Evolutionary conservation across 371 early-diverging fungal species (phyloP).

Genomic region (Mucor lusitanicus): DNA sequence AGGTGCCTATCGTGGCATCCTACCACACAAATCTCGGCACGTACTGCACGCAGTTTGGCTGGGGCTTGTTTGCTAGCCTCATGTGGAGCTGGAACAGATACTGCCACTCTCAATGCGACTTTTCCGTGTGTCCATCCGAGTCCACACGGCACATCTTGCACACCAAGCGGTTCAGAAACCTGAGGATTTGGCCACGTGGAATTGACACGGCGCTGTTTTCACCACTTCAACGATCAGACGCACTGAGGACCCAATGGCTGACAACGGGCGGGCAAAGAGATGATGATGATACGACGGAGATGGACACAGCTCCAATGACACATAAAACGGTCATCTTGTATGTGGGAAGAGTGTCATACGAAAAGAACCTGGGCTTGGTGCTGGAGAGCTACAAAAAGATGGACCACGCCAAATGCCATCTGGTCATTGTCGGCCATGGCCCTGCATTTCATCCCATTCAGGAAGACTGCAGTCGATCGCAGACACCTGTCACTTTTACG

Average conservation of each 20-base stretch:
- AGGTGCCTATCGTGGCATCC: constrained; percentile 44
- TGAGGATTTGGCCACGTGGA: constrained; percentile 49
- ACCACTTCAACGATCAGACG: constrained; percentile 23
- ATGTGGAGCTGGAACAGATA: constrained; percentile 56
- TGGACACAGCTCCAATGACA: neutral
- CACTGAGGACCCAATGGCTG: constrained; percentile 34
- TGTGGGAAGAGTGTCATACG: constrained; percentile 49
- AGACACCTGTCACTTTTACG: constrained; percentile 46
- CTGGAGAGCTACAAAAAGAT: constrained; percentile 41
- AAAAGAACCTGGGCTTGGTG: constrained; percentile 47
- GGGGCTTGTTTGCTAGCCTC: constrained; percentile 30
- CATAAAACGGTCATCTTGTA: constrained; percentile 38
- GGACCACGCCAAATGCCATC: constrained; percentile 43
- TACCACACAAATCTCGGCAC: constrained; percentile 53
- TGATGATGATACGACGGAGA: neutral
- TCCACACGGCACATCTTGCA: constrained; percentile 37
- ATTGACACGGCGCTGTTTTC: constrained; percentile 39
- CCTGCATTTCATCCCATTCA: constrained; percentile 44
- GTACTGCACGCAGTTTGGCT: constrained; percentile 50
- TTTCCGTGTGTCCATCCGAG: constrained; percentile 40
- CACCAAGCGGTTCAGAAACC: constrained; percentile 33
- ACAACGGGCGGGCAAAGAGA: neutral
- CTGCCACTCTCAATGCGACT: constrained; percentile 39
- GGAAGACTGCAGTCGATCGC: constrained; percentile 10
- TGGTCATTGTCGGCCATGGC: constrained; percentile 54